Base-by-base conservation (phyloP, 768 basidiomycete genomes). In the Phaeotremella skinneri region DNA sequence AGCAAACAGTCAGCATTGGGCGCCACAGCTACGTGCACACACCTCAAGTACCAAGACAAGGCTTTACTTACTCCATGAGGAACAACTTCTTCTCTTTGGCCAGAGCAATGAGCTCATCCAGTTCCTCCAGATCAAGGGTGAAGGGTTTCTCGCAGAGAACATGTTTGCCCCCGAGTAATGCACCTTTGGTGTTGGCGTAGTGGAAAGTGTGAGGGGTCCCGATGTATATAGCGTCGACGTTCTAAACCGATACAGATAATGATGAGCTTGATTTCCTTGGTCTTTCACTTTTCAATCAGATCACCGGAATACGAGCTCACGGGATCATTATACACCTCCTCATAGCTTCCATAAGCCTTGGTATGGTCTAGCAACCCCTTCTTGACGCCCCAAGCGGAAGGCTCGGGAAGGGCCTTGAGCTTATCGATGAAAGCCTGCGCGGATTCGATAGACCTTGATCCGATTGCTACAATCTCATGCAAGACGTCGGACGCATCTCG, bases 61-160 rank as follows among this genome's bases (percentile, higher is more conserved):
- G 89, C 90, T 32, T 88, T 82, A 32, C 90, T 90, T 89, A 90
- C 78, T 93, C 91, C 90, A 93, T 92, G 68, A 93, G 84, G 80
- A 93, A 93, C 1, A 91, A 82, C 17, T 85, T 83, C 66, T 86
- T 80, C 72, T 89, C 83, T 74, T 87, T 87, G 1, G 91, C 90
- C 20, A 89, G 82, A 9, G 79, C 79, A 20, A 91, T 79, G 23
- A 94, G 81, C 47, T 85, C 83, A n/a, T 84, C 82, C 21, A 90
- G 80, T 70, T 93, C 90, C 2, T 85, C 82, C 4, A 82, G 80
- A 69, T 90, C 91, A 61, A 81, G 82, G 1, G 91, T 92, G 52
- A 88, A 86, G 0, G 90, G 89, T 70, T 94, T 93, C 77, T 94
- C 91, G 76, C 89, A 89, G 25, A 93, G 83, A 41, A 93, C 85